These are phyloP conservation scores for Ceratocystis variospora DNA, from an alignment of 2,329 filamentous ascomycete genomes.

Conservation along the genomic window DNA sequence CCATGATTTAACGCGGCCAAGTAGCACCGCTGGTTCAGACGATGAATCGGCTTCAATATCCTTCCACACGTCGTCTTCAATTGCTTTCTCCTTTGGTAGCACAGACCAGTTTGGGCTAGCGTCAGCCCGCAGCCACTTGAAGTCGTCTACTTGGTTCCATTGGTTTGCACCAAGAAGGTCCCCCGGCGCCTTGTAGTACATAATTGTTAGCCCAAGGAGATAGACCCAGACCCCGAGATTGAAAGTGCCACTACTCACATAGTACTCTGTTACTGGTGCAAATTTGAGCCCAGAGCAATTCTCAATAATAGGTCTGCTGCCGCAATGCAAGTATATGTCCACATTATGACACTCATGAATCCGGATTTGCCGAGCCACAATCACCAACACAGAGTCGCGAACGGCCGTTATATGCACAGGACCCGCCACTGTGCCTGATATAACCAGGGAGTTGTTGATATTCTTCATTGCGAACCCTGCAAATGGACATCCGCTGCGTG, in stretches of 20 bases:
- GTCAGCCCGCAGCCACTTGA: slow-evolving; percentile 86
- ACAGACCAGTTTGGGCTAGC: slow-evolving; percentile 79
- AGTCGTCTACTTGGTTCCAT: slow-evolving; percentile 89
- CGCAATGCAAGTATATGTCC: slow-evolving; percentile 69
- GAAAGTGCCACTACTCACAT: slow-evolving; percentile 34
- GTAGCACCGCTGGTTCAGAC: background rate
- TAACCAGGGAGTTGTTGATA: slow-evolving; percentile 55
- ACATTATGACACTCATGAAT: slow-evolving; percentile 79
- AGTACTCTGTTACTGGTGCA: slow-evolving; percentile 54
- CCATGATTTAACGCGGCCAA: background rate
- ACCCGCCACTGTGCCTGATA: slow-evolving; percentile 66
- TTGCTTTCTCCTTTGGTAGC: slow-evolving; percentile 44
- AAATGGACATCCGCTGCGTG: slow-evolving; percentile 45
- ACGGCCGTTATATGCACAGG: slow-evolving; percentile 72
- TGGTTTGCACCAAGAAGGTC: slow-evolving; percentile 39
- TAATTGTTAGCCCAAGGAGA: slow-evolving; percentile 10
- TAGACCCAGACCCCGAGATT: background rate
- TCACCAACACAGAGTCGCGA: slow-evolving; percentile 58
- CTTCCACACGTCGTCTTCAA: slow-evolving; percentile 54
- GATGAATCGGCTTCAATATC: slow-evolving; percentile 44
- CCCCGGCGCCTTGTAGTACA: slow-evolving; percentile 3
- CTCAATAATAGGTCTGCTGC: slow-evolving; percentile 85
- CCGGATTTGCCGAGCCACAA: slow-evolving; percentile 73
- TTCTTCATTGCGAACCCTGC: slow-evolving; percentile 54
- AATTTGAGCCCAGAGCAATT: slow-evolving; percentile 70